A percentile compares a stretch with the other conserved stretches of the same genome.
Conservation (phyloP, 2,329 filamentous ascomycete species). For the Xylariaceae sp. region DNA sequence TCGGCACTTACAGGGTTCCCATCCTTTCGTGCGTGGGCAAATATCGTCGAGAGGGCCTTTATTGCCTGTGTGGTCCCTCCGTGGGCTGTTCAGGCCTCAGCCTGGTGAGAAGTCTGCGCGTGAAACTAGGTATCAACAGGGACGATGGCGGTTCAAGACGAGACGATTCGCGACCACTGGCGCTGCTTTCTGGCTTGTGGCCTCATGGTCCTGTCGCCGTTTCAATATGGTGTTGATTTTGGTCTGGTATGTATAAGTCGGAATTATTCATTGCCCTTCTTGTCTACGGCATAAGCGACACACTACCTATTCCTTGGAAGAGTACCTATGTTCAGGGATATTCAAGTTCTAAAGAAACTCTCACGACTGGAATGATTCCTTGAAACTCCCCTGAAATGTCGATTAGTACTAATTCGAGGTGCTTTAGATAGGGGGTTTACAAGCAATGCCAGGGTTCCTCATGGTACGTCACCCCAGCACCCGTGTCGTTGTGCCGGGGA, state of each 20-base stretch:
- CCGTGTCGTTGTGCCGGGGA: conserved; percentile 16
- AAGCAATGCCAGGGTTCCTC: conserved; percentile 54
- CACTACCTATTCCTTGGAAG: not conserved
- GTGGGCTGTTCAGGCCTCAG: too few species aligned
- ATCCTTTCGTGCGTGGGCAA: conserved; percentile 11
- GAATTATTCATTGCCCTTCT: not conserved
- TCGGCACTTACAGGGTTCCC: conserved; percentile 27
- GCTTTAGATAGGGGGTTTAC: conserved; percentile 47
- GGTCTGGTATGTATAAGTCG: conserved; percentile 36
- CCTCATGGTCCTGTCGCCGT: conserved; percentile 51
- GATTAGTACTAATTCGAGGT: not conserved
- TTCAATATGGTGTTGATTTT: conserved; percentile 57
- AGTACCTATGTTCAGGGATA: not conserved
- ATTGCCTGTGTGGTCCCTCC: not conserved
- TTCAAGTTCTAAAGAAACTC: not conserved
- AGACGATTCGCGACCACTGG: conserved; percentile 45
- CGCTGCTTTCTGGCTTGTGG: conserved; percentile 51
- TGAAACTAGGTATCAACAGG: not conserved
- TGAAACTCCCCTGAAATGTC: not conserved
- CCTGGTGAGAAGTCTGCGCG: not conserved
- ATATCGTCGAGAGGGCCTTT: not conserved
- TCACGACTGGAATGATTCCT: not conserved
- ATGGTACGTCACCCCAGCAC: conserved; percentile 34
- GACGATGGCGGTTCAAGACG: conserved; percentile 25
- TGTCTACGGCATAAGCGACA: not conserved